Evolutionary conservation across 345 rosid genomes (phyloP).

Genomic region (Moricandia moricandioides): DNA sequence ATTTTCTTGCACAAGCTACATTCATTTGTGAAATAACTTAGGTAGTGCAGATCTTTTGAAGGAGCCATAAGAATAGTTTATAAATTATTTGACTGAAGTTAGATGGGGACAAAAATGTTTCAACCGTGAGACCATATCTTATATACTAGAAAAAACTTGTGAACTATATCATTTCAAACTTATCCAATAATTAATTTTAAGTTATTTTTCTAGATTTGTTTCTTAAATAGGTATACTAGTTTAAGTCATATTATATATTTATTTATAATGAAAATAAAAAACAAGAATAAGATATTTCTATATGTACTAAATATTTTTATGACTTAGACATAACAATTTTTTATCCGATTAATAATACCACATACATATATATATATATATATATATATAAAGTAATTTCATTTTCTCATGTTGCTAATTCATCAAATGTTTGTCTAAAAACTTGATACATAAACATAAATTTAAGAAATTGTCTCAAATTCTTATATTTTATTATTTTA

Average conservation of each 20-base stretch:
- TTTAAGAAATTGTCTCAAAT: too few species aligned
- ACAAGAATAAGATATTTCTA: background rate
- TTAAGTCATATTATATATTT: background rate
- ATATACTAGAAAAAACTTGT: background rate
- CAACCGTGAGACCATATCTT: background rate
- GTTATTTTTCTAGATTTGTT: background rate
- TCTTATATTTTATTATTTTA: too few species aligned
- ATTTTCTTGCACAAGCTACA: background rate
- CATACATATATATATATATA: background rate
- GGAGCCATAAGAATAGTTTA: background rate
- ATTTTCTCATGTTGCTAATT: background rate
- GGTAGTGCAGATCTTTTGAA: background rate
- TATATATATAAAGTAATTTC: background rate
- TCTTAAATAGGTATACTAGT: background rate
- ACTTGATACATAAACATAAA: too few species aligned
- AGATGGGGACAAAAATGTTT: background rate
- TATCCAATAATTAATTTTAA: background rate
- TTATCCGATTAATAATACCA: too few species aligned
- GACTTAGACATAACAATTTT: too few species aligned
- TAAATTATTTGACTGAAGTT: background rate
- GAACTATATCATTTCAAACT: background rate
- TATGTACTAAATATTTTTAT: too few species aligned
- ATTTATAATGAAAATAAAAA: background rate
- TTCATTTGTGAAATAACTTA: background rate
- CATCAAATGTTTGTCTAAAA: too few species aligned